Evolutionary conservation across 768 basidiomycete genomes (phyloP).

Genomic region (Pisolithus microcarpus): DNA sequence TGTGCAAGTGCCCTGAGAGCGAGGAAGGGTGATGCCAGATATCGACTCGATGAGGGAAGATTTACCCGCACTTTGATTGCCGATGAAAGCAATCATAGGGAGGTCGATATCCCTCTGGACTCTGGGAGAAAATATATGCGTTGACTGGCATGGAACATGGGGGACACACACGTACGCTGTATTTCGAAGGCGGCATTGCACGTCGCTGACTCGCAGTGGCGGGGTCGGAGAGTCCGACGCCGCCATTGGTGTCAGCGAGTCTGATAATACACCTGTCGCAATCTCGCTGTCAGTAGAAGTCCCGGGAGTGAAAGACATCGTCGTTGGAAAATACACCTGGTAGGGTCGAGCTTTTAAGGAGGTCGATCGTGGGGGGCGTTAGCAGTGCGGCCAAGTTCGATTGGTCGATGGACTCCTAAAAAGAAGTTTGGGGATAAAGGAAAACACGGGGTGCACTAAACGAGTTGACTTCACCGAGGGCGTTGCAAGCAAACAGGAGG

Average conservation of each 20-base stretch:
- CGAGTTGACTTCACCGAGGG: too few species aligned
- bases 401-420: too few species aligned
- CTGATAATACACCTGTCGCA: too few species aligned
- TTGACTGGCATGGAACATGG: background rate
- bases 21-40: slow-evolving; percentile 62
- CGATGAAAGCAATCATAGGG: slow-evolving; percentile 67
- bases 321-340: too few species aligned
- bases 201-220: slow-evolving; percentile 36
- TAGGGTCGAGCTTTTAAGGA: too few species aligned
- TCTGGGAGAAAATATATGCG: slow-evolving; percentile 27
- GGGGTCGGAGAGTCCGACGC: slow-evolving; percentile 50
- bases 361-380: too few species aligned
- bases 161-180: slow-evolving; percentile 42
- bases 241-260: background rate
- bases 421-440: too few species aligned
- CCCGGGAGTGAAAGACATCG: too few species aligned
- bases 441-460: too few species aligned
- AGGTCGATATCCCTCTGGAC: slow-evolving; percentile 66
- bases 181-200: slow-evolving; percentile 45
- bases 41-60: slow-evolving; percentile 74
- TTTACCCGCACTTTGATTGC: slow-evolving; percentile 68
- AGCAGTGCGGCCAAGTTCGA: too few species aligned
- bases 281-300: too few species aligned
- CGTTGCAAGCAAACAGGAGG: too few species aligned
- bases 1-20: slow-evolving; percentile 69